phyloP scores from a whole-genome alignment of 352 stramenopile species.

The Elongisporangium prolatum region DNA sequence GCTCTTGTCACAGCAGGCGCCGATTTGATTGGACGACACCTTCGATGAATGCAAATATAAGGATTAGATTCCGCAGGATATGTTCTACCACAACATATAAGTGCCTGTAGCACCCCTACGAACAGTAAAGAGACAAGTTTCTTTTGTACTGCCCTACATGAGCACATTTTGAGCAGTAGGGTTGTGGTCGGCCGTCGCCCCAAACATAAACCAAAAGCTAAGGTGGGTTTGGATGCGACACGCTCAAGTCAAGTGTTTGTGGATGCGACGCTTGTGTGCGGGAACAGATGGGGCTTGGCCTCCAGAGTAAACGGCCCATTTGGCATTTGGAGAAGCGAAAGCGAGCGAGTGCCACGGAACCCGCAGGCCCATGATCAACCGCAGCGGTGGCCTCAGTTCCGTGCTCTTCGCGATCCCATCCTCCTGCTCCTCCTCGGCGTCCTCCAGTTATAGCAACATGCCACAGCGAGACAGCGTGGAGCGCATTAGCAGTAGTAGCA shows the following conservation, averaged over 20 bases:
- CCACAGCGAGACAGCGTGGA: background rate
- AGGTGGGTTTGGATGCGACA: background rate
- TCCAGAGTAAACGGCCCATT: background rate
- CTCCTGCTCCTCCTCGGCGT: background rate
- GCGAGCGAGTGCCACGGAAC: background rate
- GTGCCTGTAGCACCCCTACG: background rate
- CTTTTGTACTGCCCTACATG: background rate
- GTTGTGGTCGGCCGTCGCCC: background rate
- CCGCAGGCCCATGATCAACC: background rate
- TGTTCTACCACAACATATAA: background rate
- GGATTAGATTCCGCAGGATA: background rate
- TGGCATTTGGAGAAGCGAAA: background rate
- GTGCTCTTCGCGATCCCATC: conserved; percentile 4
- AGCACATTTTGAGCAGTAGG: background rate
- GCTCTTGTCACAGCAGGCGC: background rate
- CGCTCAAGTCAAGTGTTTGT: background rate
- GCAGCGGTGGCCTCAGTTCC: background rate
- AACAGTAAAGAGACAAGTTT: background rate
- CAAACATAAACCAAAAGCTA: background rate
- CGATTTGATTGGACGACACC: background rate
- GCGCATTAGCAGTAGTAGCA: background rate
- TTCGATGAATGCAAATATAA: background rate
- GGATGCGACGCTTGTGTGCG: background rate
- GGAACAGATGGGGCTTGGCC: background rate
- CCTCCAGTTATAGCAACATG: background rate